Evolutionary conservation across 306 rosid species (phyloP), one percentile per base, ranked within the genome.

Genomic region (Prunus armeniaca): DNA sequence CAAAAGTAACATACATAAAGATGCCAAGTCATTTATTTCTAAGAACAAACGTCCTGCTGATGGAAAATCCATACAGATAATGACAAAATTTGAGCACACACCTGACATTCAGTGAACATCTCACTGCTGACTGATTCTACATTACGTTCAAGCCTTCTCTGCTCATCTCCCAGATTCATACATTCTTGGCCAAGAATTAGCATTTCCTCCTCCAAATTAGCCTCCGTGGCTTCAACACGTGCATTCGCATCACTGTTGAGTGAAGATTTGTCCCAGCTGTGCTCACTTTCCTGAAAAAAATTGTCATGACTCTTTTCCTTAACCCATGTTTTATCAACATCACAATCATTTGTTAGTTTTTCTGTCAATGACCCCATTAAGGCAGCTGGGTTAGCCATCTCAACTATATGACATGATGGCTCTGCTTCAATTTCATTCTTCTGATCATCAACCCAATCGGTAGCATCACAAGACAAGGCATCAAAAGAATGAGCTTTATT

Each of bases 31-130:
- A 84, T 34, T 51, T 73, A 24, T 58, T 64, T 25, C 17, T 55
- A 69, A 75, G 32, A 52, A 34, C n/a, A 51, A 74, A 81, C 45
- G 45, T 69, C 51, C 13, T 22, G 58, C 60, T 70, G 45, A 54
- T 25, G 28, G 64, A 68, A 60, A 71, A 43, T 17, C 76, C 77
- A 58, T 14, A 71, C 63, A 50, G 57, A 70, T 65, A 38, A 38
- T 58, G 49, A 54, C n/a, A 69, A 77, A 69, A 71, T 8, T 71
- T 71, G 18, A 71, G 82, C 80, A 71, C 76, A 14, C 78, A 94
- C 98, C 98, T 94, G 98, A 82, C 98, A 94, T 76, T 94, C 98
- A 52, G 90, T 85, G 74, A 89, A 94, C 85, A 94, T 86, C 82
- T 91, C 98, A 69, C 95, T 78, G 84, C 89, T 89, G 72, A 89